Conservation (phyloP, 2,329 filamentous ascomycete genomes). For the Metarhizium anisopliae region DNA sequence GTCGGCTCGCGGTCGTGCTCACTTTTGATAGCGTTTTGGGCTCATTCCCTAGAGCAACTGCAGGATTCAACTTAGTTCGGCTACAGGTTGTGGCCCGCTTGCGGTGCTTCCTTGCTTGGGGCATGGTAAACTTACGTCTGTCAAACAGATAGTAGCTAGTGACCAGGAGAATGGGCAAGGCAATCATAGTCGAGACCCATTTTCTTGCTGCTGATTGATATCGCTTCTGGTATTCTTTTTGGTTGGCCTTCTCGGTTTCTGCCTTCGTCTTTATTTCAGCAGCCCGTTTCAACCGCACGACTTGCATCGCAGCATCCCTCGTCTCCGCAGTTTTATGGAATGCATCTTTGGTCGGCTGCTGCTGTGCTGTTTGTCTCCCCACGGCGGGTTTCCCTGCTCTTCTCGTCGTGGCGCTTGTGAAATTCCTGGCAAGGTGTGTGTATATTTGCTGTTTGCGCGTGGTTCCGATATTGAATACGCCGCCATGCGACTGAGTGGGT, state of each 20-base stretch:
- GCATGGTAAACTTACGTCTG: constrained; percentile 30
- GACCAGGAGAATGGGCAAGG: constrained; percentile 44
- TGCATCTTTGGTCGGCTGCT: not conserved
- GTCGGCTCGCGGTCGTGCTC: not conserved
- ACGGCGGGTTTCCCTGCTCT: no score
- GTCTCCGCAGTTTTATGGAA: constrained; percentile 10
- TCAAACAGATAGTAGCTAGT: constrained; percentile 47
- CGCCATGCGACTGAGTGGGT: not conserved
- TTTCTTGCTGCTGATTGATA: constrained; percentile 36
- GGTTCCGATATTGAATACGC: not conserved
- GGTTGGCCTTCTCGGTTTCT: constrained; percentile 10
- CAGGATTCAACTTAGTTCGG: not conserved
- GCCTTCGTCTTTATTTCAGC: constrained; percentile 11
- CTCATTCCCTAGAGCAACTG: not conserved
- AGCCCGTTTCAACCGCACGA: constrained; percentile 12
- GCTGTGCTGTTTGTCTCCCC: not conserved
- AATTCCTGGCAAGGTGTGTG: not conserved
- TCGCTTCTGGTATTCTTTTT: constrained; percentile 30
- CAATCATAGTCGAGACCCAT: constrained; percentile 39
- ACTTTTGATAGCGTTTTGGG: not conserved
- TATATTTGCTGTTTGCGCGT: not conserved
- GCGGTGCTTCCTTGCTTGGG: not conserved
- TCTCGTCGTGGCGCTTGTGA: not conserved
- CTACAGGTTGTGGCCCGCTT: not conserved
- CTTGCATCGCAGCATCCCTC: constrained; percentile 14